Conservation (phyloP, 2,329 filamentous ascomycete species). For the Arthroderma sp. region DNA sequence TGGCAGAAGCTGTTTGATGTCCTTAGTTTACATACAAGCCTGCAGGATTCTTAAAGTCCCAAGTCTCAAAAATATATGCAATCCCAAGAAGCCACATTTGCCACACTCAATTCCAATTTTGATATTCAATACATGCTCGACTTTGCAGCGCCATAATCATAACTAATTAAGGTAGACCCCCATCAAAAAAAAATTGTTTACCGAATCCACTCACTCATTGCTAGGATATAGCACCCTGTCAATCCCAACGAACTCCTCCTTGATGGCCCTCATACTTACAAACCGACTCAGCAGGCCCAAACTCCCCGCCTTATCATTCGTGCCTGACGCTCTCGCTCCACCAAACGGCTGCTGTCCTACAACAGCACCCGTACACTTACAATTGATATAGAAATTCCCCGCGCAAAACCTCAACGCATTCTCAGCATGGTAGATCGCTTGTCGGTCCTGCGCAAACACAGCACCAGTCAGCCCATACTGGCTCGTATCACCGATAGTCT, state of each 20-base stretch:
- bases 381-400: constrained; percentile 32
- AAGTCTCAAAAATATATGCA: too few relatives aligned
- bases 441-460: constrained; percentile 28
- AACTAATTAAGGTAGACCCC: too few relatives aligned
- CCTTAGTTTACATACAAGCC: too few relatives aligned
- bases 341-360: constrained; percentile 65
- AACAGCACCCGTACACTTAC: constrained; percentile 51
- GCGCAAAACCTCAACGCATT: constrained; percentile 25
- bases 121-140: too few relatives aligned
- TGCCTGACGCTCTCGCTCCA: constrained; percentile 53
- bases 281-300: constrained; percentile 50
- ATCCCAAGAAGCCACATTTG: too few relatives aligned
- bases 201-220: constrained; percentile 38
- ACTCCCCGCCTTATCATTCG: constrained; percentile 63
- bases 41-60: too few relatives aligned
- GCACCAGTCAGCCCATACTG: constrained; percentile 31
- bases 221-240: constrained; percentile 55
- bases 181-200: not conserved
- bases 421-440: constrained; percentile 22
- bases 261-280: constrained; percentile 53
- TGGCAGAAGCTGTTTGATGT: too few relatives aligned
- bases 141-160: too few relatives aligned
- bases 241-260: constrained; percentile 60
- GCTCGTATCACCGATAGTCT: constrained; percentile 30
- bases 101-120: too few relatives aligned